Percentiles rank a stretch among this genome's conserved stretches.
phyloP scores from a whole-genome alignment of 768 basidiomycete genomes.

The Cystobasidium tubakii region DNA sequence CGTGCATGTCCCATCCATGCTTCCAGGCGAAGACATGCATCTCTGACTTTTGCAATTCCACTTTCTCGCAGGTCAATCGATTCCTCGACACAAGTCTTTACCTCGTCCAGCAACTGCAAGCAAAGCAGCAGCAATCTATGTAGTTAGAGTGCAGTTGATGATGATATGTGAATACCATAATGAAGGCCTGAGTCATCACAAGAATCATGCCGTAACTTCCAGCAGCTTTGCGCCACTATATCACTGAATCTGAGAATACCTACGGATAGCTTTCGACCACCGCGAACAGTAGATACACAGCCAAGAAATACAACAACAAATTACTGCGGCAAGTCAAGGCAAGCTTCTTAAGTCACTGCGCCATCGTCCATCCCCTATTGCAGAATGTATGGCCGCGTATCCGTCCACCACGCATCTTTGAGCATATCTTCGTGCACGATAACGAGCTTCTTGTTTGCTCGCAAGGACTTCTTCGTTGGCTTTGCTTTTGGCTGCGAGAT shows the following conservation, averaged over 20 bases:
- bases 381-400: background rate
- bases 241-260: too few species aligned
- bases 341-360: too few species aligned
- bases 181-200: background rate
- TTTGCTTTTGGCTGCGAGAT: background rate
- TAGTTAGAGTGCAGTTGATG: background rate
- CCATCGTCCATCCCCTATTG: background rate
- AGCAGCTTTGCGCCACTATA: too few species aligned
- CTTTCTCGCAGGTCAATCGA: slow-evolving; percentile 23
- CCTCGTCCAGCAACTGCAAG: slow-evolving; percentile 17
- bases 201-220: background rate
- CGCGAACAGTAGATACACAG: too few species aligned
- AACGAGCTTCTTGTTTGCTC: slow-evolving; percentile 16
- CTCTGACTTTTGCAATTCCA: too few species aligned
- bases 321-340: too few species aligned
- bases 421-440: slow-evolving; percentile 46
- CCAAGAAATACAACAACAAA: too few species aligned
- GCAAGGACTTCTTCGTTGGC: slow-evolving; percentile 5
- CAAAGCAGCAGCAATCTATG: slow-evolving; percentile 21
- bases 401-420: slow-evolving; percentile 43
- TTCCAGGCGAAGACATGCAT: too few species aligned
- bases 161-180: too few species aligned
- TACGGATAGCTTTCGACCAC: too few species aligned
- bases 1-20: background rate
- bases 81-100: slow-evolving; percentile 25